Conservation (phyloP, 495 filamentous ascomycete species). For the Penicillium roqueforti region DNA sequence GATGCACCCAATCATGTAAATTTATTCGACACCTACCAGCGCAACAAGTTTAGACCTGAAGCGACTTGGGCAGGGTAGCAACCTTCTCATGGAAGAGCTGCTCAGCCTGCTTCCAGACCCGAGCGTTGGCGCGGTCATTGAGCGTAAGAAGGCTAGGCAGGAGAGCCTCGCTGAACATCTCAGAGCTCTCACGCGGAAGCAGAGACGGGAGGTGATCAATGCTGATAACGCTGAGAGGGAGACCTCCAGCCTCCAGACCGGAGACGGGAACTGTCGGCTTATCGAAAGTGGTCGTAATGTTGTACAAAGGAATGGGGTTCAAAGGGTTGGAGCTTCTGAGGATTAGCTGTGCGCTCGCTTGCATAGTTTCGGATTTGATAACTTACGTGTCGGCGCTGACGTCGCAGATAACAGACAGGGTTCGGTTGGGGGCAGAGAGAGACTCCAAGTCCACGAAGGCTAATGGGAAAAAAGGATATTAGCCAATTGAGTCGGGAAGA, state of each 20-base stretch:
- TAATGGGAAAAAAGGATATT: not conserved
- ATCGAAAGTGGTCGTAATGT: conserved; percentile 73
- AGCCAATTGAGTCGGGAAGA: not conserved
- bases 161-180: conserved; percentile 77
- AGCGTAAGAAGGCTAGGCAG: conserved; percentile 75
- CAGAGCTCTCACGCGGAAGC: conserved; percentile 79
- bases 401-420: conserved; percentile 83
- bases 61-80: conserved; percentile 55
- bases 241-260: conserved; percentile 46
- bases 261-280: conserved; percentile 75
- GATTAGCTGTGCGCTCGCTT: not conserved
- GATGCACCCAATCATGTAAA: conserved; percentile 14
- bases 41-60: conserved; percentile 15
- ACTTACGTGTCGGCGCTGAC: conserved; percentile 66
- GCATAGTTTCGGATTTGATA: not conserved
- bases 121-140: conserved; percentile 64
- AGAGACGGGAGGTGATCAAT: conserved; percentile 91
- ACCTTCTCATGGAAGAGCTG: conserved; percentile 84
- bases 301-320: conserved; percentile 83
- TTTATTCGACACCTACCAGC: conserved; percentile 6
- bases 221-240: conserved; percentile 70
- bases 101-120: conserved; percentile 81
- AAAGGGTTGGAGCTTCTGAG: conserved; percentile 57
- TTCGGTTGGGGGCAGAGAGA: conserved; percentile 63
- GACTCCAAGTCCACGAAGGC: conserved; percentile 68